These are phyloP conservation scores for Pichia sp. DNA, from an alignment of 1,139 yeast species.

Conservation along the genomic window DNA sequence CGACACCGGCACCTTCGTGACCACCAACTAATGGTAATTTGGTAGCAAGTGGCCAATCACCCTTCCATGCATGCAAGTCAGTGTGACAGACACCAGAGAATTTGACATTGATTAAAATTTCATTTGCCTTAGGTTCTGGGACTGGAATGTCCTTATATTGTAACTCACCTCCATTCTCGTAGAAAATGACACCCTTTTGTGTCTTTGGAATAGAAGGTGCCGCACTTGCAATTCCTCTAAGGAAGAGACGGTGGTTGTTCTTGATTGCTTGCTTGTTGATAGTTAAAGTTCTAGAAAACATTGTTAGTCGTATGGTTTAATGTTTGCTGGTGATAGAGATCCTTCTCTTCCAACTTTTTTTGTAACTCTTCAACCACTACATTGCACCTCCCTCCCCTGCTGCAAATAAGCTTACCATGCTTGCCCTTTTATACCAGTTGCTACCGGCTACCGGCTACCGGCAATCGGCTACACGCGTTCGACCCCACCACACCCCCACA, in stretches of 20 bases:
- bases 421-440: no score
- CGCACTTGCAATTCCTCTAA: conserved; percentile 8
- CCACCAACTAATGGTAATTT: conserved; percentile 75
- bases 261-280: conserved; percentile 1
- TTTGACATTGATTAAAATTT: conserved; percentile 58
- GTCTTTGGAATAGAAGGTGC: conserved; percentile 31
- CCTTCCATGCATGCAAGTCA: conserved; percentile 75
- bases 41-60: conserved; percentile 66
- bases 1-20: conserved; percentile 80
- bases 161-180: conserved; percentile 40
- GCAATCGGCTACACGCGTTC: no score
- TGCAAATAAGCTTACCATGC: no score
- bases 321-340: no score
- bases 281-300: no score
- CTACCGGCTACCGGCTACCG: no score
- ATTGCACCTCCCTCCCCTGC: no score
- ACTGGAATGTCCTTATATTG: conserved; percentile 58
- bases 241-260: conserved; percentile 1
- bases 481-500: no score
- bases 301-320: no score
- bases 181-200: conserved; percentile 42
- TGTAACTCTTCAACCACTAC: no score
- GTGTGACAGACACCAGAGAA: conserved; percentile 80
- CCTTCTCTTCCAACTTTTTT: no score
- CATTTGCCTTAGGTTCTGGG: conserved; percentile 62